phyloP scores from a whole-genome alignment of 2,329 filamentous ascomycete species.

The Fusarium buharicum region DNA sequence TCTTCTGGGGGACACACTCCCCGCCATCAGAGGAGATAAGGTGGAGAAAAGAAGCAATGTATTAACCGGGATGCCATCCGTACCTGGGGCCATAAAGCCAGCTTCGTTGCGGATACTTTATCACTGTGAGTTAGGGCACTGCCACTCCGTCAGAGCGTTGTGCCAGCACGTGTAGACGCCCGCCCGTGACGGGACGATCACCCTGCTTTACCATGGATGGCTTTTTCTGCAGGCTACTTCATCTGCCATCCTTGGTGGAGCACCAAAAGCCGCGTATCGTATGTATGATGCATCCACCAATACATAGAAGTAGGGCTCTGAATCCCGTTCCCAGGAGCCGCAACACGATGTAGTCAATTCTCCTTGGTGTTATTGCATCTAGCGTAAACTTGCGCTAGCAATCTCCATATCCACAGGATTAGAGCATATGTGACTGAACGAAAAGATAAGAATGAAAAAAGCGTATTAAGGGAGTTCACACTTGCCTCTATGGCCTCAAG shows the following conservation, averaged over 20 bases:
- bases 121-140: constrained; percentile 10
- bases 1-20: constrained; percentile 25
- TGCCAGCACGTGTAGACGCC: constrained; percentile 32
- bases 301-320: constrained; percentile 9
- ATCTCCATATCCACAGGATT: background rate
- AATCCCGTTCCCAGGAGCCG: constrained; percentile 12
- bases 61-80: constrained; percentile 46
- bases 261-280: constrained; percentile 18
- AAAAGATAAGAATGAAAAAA: background rate
- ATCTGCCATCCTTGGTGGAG: constrained; percentile 23
- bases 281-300: constrained; percentile 33
- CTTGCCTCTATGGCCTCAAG: constrained; percentile 7
- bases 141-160: constrained; percentile 19
- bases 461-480: constrained; percentile 1
- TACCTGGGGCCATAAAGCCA: constrained; percentile 46
- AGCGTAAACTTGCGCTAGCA: background rate
- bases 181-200: constrained; percentile 31
- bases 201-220: constrained; percentile 31
- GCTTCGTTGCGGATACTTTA: constrained; percentile 16
- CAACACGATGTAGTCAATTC: constrained; percentile 3
- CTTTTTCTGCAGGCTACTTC: constrained; percentile 32
- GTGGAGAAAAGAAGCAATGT: constrained; percentile 46
- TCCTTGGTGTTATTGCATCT: background rate
- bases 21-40: constrained; percentile 26
- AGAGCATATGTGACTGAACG: background rate